These are phyloP conservation scores for Diplotaxis tenuifolia DNA, from an alignment of 345 rosid genomes.

Conservation along the genomic window DNA sequence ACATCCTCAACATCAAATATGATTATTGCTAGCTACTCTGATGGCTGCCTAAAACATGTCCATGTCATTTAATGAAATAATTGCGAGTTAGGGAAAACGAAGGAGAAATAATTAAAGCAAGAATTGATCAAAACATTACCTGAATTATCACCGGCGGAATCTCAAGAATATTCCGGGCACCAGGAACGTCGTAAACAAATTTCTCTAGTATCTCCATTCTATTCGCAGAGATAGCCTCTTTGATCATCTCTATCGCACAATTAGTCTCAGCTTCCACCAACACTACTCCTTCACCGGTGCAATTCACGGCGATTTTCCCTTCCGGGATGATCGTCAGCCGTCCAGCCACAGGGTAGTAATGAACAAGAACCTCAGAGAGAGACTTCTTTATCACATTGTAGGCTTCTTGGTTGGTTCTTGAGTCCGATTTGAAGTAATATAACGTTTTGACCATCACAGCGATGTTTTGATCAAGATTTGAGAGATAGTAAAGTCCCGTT, in stretches of 20 bases:
- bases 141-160: conserved; percentile 77
- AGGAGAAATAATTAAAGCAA: not conserved
- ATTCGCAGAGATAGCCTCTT: conserved; percentile 55
- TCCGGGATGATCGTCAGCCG: conserved; percentile 65
- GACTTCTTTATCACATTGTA: conserved; percentile 56
- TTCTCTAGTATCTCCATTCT: conserved; percentile 70
- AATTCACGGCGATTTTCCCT: conserved; percentile 71
- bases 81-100: no score
- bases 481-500: no score
- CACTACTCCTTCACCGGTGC: conserved; percentile 81
- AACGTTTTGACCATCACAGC: conserved; percentile 70
- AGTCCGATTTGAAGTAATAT: conserved; percentile 67
- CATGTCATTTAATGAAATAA: not conserved
- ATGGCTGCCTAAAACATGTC: not conserved
- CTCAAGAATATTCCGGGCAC: conserved; percentile 71
- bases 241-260: conserved; percentile 49
- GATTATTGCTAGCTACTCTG: not conserved
- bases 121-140: conserved; percentile 39
- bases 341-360: conserved; percentile 73
- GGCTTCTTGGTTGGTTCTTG: conserved; percentile 62
- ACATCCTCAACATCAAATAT: not conserved
- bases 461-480: conserved; percentile 87
- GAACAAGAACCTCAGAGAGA: conserved; percentile 66
- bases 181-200: conserved; percentile 70
- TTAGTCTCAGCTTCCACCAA: conserved; percentile 81